Base-by-base conservation (phyloP, 2,329 filamentous ascomycete species). In the Penicillium aurantiogriseum region DNA sequence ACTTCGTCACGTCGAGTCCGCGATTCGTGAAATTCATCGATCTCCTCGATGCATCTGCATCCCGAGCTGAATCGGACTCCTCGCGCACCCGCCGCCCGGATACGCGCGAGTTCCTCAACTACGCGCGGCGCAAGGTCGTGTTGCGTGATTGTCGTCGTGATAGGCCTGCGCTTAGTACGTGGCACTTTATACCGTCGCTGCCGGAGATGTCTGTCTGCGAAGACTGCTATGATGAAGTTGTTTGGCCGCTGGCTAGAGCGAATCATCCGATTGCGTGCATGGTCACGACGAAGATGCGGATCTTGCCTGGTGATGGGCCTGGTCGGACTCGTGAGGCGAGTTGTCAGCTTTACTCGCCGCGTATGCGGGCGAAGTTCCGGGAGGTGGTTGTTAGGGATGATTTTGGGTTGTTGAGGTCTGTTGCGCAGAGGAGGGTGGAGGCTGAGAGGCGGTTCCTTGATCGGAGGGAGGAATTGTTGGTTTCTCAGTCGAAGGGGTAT, bases 161-260 rank as follows among this genome's bases (percentile, higher is more conserved):
- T 69, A 82, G 80, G n/a, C 80, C 85, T 5, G 74, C 88, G 2
- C 73, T 79, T n/a, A 82, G 85, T 54, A 82, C 81, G 13, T 97
- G 92, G 92, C 87, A 95, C 72, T 86, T 84, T 54, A 91, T 95
- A 72, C 85, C 89, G 0, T 80, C 84, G 15, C 77, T 95, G 0
- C 90, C 89, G 0, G 84, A 92, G 47, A 85, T 96, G 67, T 91
- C 89, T 0, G 88, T 96, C 4, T 97, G 92, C 74, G 86, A 89
- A 62, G 90, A 93, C 73, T 97, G 92, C 73, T 96, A 89, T 71
- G 84, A 90, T 17, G 86, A 91, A 23, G 83, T 91, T 0, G 85
- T 96, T n/a, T 85, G 83, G 74, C 91, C 92, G 0, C 79, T 85
- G 50, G 75, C 87, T 2, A 78, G 81, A 31, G 77, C 81, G 4